These are phyloP conservation scores for Bipolaris gigantea DNA, from an alignment of 2,329 filamentous ascomycete genomes.

Conservation along the genomic window DNA sequence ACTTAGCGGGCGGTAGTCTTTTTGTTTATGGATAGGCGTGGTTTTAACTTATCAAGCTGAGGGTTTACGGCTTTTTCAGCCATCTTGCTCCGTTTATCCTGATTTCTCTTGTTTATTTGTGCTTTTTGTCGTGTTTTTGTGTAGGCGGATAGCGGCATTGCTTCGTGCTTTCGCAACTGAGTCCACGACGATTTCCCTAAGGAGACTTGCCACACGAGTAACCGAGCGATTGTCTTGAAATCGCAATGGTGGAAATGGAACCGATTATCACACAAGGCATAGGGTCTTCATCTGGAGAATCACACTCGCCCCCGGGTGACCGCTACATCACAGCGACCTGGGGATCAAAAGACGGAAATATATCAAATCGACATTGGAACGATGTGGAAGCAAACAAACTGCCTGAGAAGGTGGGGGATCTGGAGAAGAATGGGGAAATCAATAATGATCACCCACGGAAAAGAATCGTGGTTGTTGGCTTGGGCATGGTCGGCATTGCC, in stretches of 20 bases:
- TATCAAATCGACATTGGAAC: slow-evolving; percentile 52
- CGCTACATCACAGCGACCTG: slow-evolving; percentile 28
- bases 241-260: slow-evolving; percentile 24
- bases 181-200: neutral
- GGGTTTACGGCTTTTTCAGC: neutral
- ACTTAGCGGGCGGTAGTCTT: neutral
- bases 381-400: slow-evolving; percentile 51
- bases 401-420: slow-evolving; percentile 48
- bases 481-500: slow-evolving; percentile 89
- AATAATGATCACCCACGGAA: slow-evolving; percentile 52
- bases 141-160: neutral
- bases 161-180: neutral
- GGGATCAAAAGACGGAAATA: slow-evolving; percentile 35
- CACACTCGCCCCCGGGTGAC: slow-evolving; percentile 35
- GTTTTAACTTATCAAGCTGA: neutral
- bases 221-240: neutral
- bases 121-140: neutral
- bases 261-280: slow-evolving; percentile 40
- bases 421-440: slow-evolving; percentile 33
- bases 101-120: neutral
- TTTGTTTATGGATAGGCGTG: neutral
- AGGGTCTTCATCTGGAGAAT: slow-evolving; percentile 37
- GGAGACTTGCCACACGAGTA: neutral
- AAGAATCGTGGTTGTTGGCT: slow-evolving; percentile 77
- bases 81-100: neutral